Conservation (phyloP, 1,139 yeast genomes). For the Pichia sp. region DNA sequence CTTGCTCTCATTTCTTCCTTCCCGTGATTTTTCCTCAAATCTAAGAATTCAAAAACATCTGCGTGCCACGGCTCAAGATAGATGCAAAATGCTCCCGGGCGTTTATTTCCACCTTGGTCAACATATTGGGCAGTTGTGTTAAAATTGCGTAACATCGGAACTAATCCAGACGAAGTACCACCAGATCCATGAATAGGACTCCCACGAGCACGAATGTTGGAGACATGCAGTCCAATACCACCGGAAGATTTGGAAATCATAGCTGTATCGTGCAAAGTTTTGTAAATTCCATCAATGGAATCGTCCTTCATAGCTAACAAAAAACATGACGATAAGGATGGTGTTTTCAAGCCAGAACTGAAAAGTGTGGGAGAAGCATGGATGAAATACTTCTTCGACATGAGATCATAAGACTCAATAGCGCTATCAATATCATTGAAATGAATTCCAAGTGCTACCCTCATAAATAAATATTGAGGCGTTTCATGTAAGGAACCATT, state of each 20-base stretch:
- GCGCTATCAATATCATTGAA: conserved; percentile 34
- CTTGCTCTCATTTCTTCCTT: conserved; percentile 51
- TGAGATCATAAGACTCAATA: conserved; percentile 42
- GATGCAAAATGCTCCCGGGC: conserved; percentile 60
- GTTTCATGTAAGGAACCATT: conserved; percentile 37
- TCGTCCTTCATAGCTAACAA: conserved; percentile 51
- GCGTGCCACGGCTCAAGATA: conserved; percentile 59
- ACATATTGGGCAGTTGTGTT: conserved; percentile 56
- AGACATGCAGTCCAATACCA: conserved; percentile 52
- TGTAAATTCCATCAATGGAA: conserved; percentile 52
- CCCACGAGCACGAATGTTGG: conserved; percentile 45
- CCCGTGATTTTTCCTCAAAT: conserved; percentile 49
- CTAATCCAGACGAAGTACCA: conserved; percentile 49
- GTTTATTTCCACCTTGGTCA: conserved; percentile 56
- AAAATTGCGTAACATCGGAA: conserved; percentile 54
- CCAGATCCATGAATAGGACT: conserved; percentile 46
- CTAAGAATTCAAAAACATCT: conserved; percentile 46
- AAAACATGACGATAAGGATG: conserved; percentile 48
- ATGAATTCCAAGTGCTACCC: conserved; percentile 51
- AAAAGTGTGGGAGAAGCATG: conserved; percentile 53
- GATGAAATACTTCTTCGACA: conserved; percentile 45
- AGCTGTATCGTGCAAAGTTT: conserved; percentile 48
- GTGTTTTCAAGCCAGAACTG: conserved; percentile 44
- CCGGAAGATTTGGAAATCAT: conserved; percentile 54
- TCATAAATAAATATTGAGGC: conserved; percentile 43